A percentile compares a stretch with the other conserved stretches of the same genome.
Conservation (phyloP, 164 flowering plant genomes). For the Chimonanthus salicifolius region DNA sequence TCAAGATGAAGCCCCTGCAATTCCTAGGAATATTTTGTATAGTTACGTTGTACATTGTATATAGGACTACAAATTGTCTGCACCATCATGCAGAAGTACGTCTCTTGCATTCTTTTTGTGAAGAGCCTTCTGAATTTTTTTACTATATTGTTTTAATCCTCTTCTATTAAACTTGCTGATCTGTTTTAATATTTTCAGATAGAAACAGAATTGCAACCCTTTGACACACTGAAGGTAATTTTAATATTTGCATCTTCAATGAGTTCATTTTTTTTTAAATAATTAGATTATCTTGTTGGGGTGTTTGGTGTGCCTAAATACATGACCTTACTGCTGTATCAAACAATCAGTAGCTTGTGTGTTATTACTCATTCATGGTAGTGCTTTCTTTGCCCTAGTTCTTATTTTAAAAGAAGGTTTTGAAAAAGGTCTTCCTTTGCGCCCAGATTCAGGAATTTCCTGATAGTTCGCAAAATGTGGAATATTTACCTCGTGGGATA, state of each 20-base stretch:
- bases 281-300: not conserved
- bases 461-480: constrained; percentile 24
- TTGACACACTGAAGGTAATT: not conserved
- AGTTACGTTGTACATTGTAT: constrained; percentile 60
- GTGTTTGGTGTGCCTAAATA: not conserved
- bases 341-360: not conserved
- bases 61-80: constrained; percentile 70
- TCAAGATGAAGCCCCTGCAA: constrained; percentile 59
- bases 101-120: not conserved
- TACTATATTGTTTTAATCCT: not conserved
- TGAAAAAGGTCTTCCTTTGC: not conserved
- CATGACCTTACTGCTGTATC: not conserved
- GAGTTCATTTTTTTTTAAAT: not conserved
- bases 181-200: constrained; percentile 37
- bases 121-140: not conserved
- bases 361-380: not conserved
- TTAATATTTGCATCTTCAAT: not conserved
- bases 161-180: constrained; percentile 1
- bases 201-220: constrained; percentile 35
- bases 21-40: constrained; percentile 59
- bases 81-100: constrained; percentile 65
- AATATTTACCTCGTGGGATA: constrained; percentile 73
- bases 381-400: not conserved
- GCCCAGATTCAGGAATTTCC: constrained; percentile 17
- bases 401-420: not conserved